Base-by-base conservation (phyloP, 176 grass and related monocot genomes). In the Miscanthus lutarioriparius region DNA sequence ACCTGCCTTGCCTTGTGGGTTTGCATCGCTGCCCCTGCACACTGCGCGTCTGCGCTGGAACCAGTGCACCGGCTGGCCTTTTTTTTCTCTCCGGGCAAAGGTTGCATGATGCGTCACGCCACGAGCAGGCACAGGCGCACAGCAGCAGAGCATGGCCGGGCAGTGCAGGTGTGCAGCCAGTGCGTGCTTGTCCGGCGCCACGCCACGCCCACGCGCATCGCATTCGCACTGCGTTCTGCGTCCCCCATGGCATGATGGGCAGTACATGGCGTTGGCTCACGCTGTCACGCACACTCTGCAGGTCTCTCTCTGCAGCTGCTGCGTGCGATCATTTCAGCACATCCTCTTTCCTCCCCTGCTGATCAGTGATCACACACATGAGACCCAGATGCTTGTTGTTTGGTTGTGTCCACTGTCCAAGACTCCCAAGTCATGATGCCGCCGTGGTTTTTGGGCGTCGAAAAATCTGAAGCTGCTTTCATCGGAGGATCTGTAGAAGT, bases 71-170 rank as follows among this genome's bases (percentile, higher is more conserved):
- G 45, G 27, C 22, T 9, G 22, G 22, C 12, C 11, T 14, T 61
- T 78, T 74, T 74, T 47, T 77, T 64, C 72, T 47, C 82, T 64
- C 72, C 77, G 30, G 76, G 82, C 67, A 10, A 36, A 39, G 8
- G 32, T 19, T 13, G 70, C 64, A 74, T 79, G 74, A 83, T 83
- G 88, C 83, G 67, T 74, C 84, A 74, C 79, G 75, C 79, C 73
- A 45, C 44, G 68, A 37, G 49, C 79, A 56, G 67, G 67, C 64
- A 8, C 10, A 17, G 20, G 22, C 54, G 56, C 22, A 25, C 56
- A 61, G 58, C n/a, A 61, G n/a, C 58, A 61, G n/a, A 61, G 58
- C 58, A 61, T 61, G 58, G 58, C 58, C 58, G 58, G n/a, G 58
- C 58, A 25, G 10, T 10, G 22, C 54, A 59, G 54, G 20, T 49